Conservation (phyloP, 495 filamentous ascomycete species). For the Polyplosphaeria fusca region DNA sequence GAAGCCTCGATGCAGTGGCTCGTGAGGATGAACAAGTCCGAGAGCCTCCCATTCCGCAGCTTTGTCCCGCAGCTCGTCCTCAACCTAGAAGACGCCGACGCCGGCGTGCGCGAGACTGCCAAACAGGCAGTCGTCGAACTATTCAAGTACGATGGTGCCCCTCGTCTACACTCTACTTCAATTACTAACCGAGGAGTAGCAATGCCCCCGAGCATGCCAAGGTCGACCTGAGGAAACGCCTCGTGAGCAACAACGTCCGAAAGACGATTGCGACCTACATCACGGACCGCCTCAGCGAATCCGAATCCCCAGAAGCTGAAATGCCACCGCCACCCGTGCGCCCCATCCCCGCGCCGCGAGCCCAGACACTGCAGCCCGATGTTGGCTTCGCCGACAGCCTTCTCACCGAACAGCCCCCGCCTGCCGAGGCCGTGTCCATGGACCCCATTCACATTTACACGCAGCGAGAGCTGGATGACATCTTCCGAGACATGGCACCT, state of each 20-base stretch:
- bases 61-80: constrained; percentile 82
- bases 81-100: constrained; percentile 84
- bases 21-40: constrained; percentile 68
- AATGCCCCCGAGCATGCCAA: constrained; percentile 80
- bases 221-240: constrained; percentile 77
- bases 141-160: constrained; percentile 59
- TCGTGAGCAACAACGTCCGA: constrained; percentile 74
- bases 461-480: constrained; percentile 77
- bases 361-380: constrained; percentile 28
- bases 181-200: constrained; percentile 42
- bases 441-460: constrained; percentile 80
- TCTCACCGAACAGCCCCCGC: constrained; percentile 38
- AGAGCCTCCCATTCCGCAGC: constrained; percentile 70
- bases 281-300: constrained; percentile 64
- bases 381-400: constrained; percentile 38
- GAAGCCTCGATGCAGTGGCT: constrained; percentile 83
- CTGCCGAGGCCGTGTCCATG: constrained; percentile 59
- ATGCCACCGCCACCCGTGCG: constrained; percentile 43
- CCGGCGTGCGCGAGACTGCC: constrained; percentile 75
- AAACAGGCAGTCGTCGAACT: constrained; percentile 79
- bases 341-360: constrained; percentile 12
- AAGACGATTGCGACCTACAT: constrained; percentile 80
- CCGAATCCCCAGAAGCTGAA: constrained; percentile 47
- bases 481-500: constrained; percentile 71
- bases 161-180: constrained; percentile 2